Evolutionary conservation across 352 stramenopile species (phyloP), one percentile per base, ranked within the genome.

Genomic region (Labyrinthula sp.): DNA sequence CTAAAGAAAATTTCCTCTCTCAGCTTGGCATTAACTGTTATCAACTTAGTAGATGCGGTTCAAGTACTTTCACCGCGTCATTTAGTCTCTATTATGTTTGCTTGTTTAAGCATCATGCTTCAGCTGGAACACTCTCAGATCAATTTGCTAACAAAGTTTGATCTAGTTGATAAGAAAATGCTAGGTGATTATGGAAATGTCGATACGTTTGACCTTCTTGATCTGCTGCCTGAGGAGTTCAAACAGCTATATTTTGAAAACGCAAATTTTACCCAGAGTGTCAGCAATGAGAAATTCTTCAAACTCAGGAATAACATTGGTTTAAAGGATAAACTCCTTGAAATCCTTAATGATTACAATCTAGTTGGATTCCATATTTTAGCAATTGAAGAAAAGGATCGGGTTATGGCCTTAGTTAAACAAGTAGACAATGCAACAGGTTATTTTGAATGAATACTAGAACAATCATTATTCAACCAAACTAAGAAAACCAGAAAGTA

Each of bases 61-160:
- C 75, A 87, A 50, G 86, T 75, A 36, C 81, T 68, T 1, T 79
- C 94, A 60, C 84, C 83, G 29, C 66, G 76, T 56, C 96, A 97
- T 65, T 97, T 96, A 62, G 85, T 98, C 31, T 92, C 82, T 12
- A 83, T 91, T 4, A 72, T 77, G 25, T 70, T 99, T 38, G 67
- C 96, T 30, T 89, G 80, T 34, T 69, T 99, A 29, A 89, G 74
- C 49, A 89, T 84, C 8, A 99, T 99, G 90, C 84, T 89, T 30
- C 67, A 67, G 9, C 72, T 99, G 22, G 87, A 96, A 54, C 62
- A 97, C 9, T 89, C 90, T 17, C 84, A 95, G 58, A 72, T 97
- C 14, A 99, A 97, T 60, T 75, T 99, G 8, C 65, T 99, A 2
- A 94, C 82, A 25, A 99, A 99, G 67, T 89, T 92, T 45, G 90